A percentile compares a stretch with the other conserved stretches of the same genome.
Evolutionary conservation across 306 rosid species (phyloP).

Genomic region (Lathyrus tuberosus): DNA sequence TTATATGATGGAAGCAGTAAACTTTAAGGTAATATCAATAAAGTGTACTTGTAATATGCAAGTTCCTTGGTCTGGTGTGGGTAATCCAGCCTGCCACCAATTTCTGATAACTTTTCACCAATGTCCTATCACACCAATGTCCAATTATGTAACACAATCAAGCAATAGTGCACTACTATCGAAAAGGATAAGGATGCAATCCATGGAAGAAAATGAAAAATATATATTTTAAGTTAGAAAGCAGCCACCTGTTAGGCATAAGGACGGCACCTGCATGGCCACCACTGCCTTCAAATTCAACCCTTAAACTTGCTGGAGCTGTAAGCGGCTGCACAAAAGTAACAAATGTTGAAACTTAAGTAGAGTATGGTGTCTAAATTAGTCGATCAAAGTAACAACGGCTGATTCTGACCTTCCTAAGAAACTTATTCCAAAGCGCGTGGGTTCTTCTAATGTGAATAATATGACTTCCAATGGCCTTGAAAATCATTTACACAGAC

Average conservation of each 20-base stretch:
- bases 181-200: slow-evolving; percentile 24
- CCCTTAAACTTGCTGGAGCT: slow-evolving; percentile 90
- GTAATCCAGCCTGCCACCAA: too few species aligned
- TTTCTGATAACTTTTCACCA: too few species aligned
- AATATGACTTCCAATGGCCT: slow-evolving; percentile 76
- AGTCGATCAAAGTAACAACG: slow-evolving; percentile 4
- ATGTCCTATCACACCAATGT: too few species aligned
- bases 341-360: slow-evolving; percentile 38
- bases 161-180: too few species aligned
- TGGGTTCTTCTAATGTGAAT: slow-evolving; percentile 98
- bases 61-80: too few species aligned
- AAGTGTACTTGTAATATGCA: too few species aligned
- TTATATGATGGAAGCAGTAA: too few species aligned
- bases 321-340: slow-evolving; percentile 75
- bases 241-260: slow-evolving; percentile 79
- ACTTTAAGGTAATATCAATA: too few species aligned
- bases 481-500: too few species aligned
- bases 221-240: slow-evolving; percentile 20
- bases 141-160: too few species aligned
- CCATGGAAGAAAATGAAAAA: not conserved
- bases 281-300: slow-evolving; percentile 91
- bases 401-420: slow-evolving; percentile 76
- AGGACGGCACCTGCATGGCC: slow-evolving; percentile 97
- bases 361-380: slow-evolving; percentile 14
- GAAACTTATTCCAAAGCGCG: slow-evolving; percentile 92